Evolutionary conservation across 2,329 filamentous ascomycete genomes (phyloP).

Genomic region (Fusarium neocosmosporiellum): DNA sequence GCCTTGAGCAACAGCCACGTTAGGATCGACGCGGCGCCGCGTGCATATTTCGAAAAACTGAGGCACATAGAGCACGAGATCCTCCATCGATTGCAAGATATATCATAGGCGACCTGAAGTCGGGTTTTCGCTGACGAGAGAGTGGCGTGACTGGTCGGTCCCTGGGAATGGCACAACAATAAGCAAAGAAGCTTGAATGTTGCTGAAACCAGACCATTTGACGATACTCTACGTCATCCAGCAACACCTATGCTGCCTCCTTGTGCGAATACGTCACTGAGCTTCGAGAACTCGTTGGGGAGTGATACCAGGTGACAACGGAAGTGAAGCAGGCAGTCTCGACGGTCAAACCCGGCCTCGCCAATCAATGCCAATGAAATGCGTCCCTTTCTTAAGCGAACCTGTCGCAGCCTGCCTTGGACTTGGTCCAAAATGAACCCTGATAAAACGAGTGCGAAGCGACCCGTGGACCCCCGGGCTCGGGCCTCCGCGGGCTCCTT

Average conservation of each 20-base stretch:
- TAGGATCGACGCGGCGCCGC: background rate
- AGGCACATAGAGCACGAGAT: background rate
- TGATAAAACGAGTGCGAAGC: background rate
- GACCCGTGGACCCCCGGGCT: background rate
- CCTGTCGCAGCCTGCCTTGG: background rate
- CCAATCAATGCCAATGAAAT: background rate
- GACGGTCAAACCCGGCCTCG: background rate
- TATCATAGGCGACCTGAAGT: background rate
- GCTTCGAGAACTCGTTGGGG: background rate
- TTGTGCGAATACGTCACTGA: background rate
- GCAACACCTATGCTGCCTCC: background rate
- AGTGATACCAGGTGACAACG: background rate
- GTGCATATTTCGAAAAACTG: background rate
- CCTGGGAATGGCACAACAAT: background rate
- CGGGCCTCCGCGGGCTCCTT: constrained; percentile 25
- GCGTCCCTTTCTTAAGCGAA: background rate
- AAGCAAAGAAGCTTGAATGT: background rate
- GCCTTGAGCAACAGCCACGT: background rate
- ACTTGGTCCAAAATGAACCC: background rate
- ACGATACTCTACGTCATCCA: background rate
- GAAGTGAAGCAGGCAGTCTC: background rate
- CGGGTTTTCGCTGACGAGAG: background rate
- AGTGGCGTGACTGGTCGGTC: background rate
- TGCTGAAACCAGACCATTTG: background rate
- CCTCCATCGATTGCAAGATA: background rate